phyloP scores from a whole-genome alignment of 305 asterid species.

The Solanum hybrid region DNA sequence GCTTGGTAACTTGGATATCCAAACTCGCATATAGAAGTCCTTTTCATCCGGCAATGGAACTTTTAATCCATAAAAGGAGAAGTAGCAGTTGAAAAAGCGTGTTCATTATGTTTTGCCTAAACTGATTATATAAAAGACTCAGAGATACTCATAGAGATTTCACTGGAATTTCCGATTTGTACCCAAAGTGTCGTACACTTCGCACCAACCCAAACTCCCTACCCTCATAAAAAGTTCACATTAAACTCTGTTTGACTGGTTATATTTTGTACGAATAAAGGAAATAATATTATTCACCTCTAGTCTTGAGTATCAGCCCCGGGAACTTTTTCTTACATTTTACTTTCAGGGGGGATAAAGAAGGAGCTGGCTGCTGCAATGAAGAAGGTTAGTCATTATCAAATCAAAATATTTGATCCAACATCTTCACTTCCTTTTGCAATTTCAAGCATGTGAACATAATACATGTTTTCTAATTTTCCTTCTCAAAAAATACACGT shows the following conservation, averaged over 20 bases:
- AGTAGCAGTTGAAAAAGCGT: neutral
- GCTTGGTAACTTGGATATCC: neutral
- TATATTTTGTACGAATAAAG: neutral
- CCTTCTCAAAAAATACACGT: neutral
- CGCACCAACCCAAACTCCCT: neutral
- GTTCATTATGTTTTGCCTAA: neutral
- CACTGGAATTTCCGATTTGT: neutral
- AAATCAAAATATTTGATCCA: neutral
- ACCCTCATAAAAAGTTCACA: neutral
- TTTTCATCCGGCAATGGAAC: neutral
- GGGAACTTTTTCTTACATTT: neutral
- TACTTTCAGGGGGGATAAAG: slow-evolving; percentile 25
- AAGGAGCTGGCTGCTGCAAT: slow-evolving; percentile 28
- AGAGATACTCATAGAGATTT: neutral
- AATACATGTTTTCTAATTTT: neutral
- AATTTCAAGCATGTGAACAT: neutral
- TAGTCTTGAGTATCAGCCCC: neutral
- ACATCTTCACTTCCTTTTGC: neutral
- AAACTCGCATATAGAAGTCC: neutral
- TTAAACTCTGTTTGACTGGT: neutral
- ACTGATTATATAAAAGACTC: neutral
- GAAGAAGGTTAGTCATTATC: slow-evolving; percentile 23
- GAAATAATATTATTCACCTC: neutral
- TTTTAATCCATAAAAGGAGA: neutral
- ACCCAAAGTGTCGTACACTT: neutral